Evolutionary conservation across 352 stramenopile species (phyloP), one percentile per base, ranked within the genome.

Genomic region (Phytopythium helicoides): DNA sequence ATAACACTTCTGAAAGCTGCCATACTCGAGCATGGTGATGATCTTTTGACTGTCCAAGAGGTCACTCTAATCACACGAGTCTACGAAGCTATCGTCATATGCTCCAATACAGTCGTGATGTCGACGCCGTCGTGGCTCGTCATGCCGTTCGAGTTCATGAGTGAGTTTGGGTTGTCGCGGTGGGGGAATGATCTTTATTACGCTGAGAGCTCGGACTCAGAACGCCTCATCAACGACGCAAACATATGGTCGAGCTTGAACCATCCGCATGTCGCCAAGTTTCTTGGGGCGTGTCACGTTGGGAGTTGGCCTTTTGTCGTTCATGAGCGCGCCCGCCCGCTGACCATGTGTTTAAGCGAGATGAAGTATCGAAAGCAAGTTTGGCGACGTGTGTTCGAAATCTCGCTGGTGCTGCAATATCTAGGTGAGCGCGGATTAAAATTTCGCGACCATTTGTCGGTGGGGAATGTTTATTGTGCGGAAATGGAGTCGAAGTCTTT

Each of bases 371-470:
- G 41, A 9, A 15, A 36, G 23, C 12, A 48, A 22, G 22, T 48
- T 11, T 68, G 59, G 55, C 39, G 64, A 16, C 55, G 47, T 21
- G 18, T 72, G 39, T 57, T 60, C 15, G 64, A 58, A 11, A 64
- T 53, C 55, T 59, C 64, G 5, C 44, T 68, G 42, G 60, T 41
- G 3, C 21, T 72, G n/a, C 64, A 60, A 19, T 72, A 62, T n/a
- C 35, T 72, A 3, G 59, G 68, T 10, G 64, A 72, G 48, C 41
- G 41, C 12, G 41, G 41, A 11, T 22, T 48, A 3, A 33, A 9
- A 2, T 48, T 10, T 11, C 21, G 3, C 0, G 1, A 35, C 3
- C 6, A 33, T 5, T 9, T 48, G 41, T 22, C 22, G 3, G 16
- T 49, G 1, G 42, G 15, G 3, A 36, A 21, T n/a, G 42, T 49